Conservation (phyloP, 768 basidiomycete genomes). For the Mycena amicta region DNA sequence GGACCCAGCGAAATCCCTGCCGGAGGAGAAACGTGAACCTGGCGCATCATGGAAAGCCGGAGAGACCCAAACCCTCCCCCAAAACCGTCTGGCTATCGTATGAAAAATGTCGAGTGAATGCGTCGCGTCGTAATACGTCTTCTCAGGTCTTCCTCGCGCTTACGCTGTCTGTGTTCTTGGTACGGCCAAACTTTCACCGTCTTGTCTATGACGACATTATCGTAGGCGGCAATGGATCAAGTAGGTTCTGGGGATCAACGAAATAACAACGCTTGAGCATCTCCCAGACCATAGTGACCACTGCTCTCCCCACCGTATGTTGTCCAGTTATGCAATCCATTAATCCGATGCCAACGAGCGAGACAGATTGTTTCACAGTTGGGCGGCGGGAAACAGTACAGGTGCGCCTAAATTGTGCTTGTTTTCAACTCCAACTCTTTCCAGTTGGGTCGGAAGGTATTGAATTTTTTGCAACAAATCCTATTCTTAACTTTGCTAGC, state of each 20-base stretch:
- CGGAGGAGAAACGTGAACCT: constrained; percentile 29
- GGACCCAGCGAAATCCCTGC: constrained; percentile 10
- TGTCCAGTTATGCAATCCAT: too few species aligned
- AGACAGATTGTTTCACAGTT: constrained; percentile 67
- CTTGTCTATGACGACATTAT: constrained; percentile 12
- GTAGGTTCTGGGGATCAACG: constrained; percentile 30
- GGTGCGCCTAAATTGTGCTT: constrained; percentile 2
- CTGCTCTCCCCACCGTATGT: constrained; percentile 80
- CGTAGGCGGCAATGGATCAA: constrained; percentile 60
- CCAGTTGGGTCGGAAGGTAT: constrained; percentile 73
- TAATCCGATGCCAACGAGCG: too few species aligned
- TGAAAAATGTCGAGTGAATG: constrained; percentile 8
- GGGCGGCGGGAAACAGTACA: constrained; percentile 61
- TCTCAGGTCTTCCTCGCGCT: constrained; percentile 49
- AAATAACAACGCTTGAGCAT: background rate
- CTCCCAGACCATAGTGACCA: constrained; percentile 66
- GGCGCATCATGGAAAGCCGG: constrained; percentile 58
- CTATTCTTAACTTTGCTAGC: constrained; percentile 40
- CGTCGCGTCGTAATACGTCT: background rate
- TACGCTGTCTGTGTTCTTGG: constrained; percentile 47
- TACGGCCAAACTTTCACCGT: constrained; percentile 24
- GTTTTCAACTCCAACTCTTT: background rate
- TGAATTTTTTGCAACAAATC: background rate
- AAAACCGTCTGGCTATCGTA: constrained; percentile 54
- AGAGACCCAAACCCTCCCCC: constrained; percentile 60